Evolutionary conservation across 2,329 filamentous ascomycete genomes (phyloP), one percentile per base, ranked within the genome.

Genomic region (Neophaeococcomyces mojaviensis): DNA sequence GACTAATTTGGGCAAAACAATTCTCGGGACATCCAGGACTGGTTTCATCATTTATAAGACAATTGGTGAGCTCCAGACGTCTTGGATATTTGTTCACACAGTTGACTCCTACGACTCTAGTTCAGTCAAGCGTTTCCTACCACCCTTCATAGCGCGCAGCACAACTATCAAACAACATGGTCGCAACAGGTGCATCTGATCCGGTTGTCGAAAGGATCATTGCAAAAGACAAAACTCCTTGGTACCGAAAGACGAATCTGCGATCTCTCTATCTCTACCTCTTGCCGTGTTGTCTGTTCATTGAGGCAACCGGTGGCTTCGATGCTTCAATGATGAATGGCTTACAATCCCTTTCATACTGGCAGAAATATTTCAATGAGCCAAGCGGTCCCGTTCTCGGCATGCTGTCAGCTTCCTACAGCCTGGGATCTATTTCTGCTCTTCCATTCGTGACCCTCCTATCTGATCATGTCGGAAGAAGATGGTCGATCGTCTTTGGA

Each of bases 281-380:
- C 40, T 75, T 81, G 48, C 75, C 76, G 18, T 76, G 74, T 35
- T 79, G 74, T 58, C 76, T 81, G 65, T 78, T 78, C 38, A 77
- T 81, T 47, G 78, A 81, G 62, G 77, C 77, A 56, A 79, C 76
- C 0, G 77, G 74, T 3, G 76, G 77, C 0, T 80, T 79, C 53
- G 77, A 78, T 54, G 73, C 69, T 3, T 73, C 68, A 22, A 69
- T 74, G 59, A 70, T 69, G 55, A 69, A 68, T 51, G 67, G 65
- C 0, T 57, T 70, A 1, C 67, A 70, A 47, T 65, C 69, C 48
- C 60, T 64, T 18, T 55, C 58, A 32, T 54, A 59, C 4, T 70
- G 65, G 59, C 61, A 66, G 39, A 54, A 60, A n/a, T 69, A 66
- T 64, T 77, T 78, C 52, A 62, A 62, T 3, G 35, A 74, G 33